phyloP scores from a whole-genome alignment of 768 basidiomycete genomes.

The Hypholoma fasciculare region DNA sequence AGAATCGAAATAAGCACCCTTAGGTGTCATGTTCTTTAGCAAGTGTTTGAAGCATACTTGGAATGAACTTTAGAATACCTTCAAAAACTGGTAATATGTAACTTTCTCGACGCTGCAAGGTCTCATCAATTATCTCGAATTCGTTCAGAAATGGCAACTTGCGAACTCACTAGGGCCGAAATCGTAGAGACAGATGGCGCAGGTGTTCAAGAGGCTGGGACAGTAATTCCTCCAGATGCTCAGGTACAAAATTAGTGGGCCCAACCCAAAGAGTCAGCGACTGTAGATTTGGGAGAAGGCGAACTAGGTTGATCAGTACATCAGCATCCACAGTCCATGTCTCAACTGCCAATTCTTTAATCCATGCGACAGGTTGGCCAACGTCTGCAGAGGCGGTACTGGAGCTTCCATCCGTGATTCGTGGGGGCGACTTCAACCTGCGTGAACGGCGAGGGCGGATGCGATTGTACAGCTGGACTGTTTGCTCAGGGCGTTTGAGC shows the following conservation, averaged over 20 bases:
- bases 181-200: conserved; percentile 61
- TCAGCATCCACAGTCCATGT: conserved; percentile 77
- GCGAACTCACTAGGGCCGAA: conserved; percentile 76
- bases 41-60: not conserved
- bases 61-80: conserved; percentile 34
- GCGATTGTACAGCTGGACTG: conserved; percentile 55
- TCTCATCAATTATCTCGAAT: not conserved
- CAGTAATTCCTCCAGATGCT: conserved; percentile 73
- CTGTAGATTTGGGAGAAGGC: conserved; percentile 50
- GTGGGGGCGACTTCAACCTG: too few relatives aligned
- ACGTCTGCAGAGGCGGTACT: not conserved
- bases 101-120: conserved; percentile 62
- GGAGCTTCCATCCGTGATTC: not conserved
- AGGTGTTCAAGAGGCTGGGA: conserved; percentile 47
- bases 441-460: conserved; percentile 32
- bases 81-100: conserved; percentile 81
- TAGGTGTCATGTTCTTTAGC: not conserved
- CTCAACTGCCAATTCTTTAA: conserved; percentile 53
- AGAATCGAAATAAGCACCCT: conserved; percentile 87
- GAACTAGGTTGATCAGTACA: conserved; percentile 68
- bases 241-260: conserved; percentile 73
- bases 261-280: conserved; percentile 69
- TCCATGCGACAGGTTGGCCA: conserved; percentile 30
- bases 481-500: conserved; percentile 50
- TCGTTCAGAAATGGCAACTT: not conserved